Evolutionary conservation across 805 yeast species (phyloP).

Genomic region (Candida nanaspora): DNA sequence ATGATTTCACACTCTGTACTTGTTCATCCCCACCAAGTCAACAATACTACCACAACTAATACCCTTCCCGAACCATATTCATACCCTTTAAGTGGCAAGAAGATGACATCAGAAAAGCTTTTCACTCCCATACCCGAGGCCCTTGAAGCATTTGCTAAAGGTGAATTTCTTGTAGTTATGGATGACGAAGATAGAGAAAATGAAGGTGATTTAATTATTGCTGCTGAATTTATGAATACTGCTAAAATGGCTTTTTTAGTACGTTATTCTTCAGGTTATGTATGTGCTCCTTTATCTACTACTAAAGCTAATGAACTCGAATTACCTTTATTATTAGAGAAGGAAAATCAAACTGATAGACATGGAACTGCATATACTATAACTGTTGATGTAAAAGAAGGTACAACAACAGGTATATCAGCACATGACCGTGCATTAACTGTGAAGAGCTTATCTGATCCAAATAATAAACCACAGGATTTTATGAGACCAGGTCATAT

Average conservation of each 20-base stretch:
- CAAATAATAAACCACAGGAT: slow-evolving; percentile 47
- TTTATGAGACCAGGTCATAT: slow-evolving; percentile 92
- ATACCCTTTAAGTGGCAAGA: too few species aligned
- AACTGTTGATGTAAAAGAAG: slow-evolving; percentile 78
- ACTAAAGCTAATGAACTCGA: slow-evolving; percentile 74
- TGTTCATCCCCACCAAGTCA: too few species aligned
- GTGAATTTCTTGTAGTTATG: slow-evolving; percentile 89
- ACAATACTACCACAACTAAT: too few species aligned
- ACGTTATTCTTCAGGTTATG: slow-evolving; percentile 81
- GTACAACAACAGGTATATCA: slow-evolving; percentile 95
- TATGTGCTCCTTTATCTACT: slow-evolving; percentile 82
- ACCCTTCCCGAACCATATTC: too few species aligned
- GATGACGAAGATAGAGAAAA: slow-evolving; percentile 95
- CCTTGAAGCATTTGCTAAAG: slow-evolving; percentile 61
- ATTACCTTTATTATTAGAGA: slow-evolving; percentile 68
- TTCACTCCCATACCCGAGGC: slow-evolving; percentile 65
- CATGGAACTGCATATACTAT: slow-evolving; percentile 97
- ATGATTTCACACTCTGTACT: too few species aligned
- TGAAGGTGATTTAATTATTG: slow-evolving; percentile 93
- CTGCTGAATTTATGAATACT: slow-evolving; percentile 76
- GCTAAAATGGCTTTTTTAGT: slow-evolving; percentile 93
- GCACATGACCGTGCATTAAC: slow-evolving; percentile 92
- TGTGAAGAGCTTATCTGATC: slow-evolving; percentile 60
- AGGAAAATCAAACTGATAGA: slow-evolving; percentile 57
- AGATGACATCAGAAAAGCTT: neutral